phyloP scores from a whole-genome alignment of 345 rosid genomes.

The Eucalyptus rudis region DNA sequence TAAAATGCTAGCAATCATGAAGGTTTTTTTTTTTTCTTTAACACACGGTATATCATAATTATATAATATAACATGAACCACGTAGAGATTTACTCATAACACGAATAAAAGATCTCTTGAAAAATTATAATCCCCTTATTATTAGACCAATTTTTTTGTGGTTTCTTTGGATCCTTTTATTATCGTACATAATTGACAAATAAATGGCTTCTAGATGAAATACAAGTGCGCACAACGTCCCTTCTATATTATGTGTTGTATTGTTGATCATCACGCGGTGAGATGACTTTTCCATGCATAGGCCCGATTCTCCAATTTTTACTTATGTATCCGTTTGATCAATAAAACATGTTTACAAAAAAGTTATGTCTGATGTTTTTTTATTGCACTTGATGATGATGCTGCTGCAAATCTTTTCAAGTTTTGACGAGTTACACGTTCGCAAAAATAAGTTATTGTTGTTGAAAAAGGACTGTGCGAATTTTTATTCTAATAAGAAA shows the following conservation, averaged over 20 bases:
- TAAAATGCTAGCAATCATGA: background rate
- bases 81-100: background rate
- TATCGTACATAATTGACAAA: background rate
- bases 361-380: background rate
- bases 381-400: background rate
- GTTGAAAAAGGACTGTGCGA: background rate
- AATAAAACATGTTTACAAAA: background rate
- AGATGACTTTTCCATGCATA: background rate
- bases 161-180: background rate
- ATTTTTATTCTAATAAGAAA: background rate
- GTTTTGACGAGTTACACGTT: background rate
- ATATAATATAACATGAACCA: background rate
- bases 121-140: background rate
- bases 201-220: background rate
- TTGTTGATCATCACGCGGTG: background rate
- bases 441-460: background rate
- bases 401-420: background rate
- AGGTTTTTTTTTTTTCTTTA: background rate
- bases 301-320: background rate
- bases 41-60: background rate
- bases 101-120: background rate
- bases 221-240: background rate
- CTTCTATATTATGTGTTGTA: background rate
- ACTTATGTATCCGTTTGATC: background rate
- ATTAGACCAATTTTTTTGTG: background rate